Percentiles rank a stretch among this genome's conserved stretches.
Conservation (phyloP, 2,329 filamentous ascomycete genomes). For the Colletotrichum simmondsii region DNA sequence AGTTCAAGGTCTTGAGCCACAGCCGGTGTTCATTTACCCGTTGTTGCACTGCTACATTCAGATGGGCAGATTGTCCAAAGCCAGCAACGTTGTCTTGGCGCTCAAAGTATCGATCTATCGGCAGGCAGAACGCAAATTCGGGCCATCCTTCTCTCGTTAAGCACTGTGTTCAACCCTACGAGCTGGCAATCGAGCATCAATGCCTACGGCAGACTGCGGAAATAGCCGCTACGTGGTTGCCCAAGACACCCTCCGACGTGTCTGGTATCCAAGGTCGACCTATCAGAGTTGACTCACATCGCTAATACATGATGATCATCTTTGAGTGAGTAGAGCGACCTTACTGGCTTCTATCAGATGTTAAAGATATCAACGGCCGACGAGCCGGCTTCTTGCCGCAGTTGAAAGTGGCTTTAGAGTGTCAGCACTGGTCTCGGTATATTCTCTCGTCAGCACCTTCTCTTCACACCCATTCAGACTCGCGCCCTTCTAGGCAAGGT, state of each 20-base stretch:
- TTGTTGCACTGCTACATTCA: slow-evolving; percentile 6
- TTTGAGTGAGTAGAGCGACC: neutral
- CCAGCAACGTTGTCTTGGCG: neutral
- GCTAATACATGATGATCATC: neutral
- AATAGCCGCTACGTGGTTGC: neutral
- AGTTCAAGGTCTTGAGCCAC: neutral
- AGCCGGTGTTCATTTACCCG: neutral
- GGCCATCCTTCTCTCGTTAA: neutral
- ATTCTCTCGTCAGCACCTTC: slow-evolving; percentile 18
- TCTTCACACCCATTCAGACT: neutral
- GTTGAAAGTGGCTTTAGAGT: neutral
- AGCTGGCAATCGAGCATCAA: neutral
- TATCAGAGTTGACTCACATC: neutral
- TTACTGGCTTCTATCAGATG: neutral
- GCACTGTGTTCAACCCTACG: neutral
- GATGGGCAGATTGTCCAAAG: neutral
- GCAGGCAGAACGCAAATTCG: neutral
- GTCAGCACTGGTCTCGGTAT: neutral
- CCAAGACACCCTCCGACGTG: neutral
- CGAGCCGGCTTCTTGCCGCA: too few species aligned
- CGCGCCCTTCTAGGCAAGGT: neutral
- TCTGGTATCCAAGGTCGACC: neutral
- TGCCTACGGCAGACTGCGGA: neutral
- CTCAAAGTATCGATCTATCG: neutral
- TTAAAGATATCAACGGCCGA: neutral